These are phyloP conservation scores for Penicillium salamii DNA, from an alignment of 495 filamentous ascomycete species.

Conservation along the genomic window DNA sequence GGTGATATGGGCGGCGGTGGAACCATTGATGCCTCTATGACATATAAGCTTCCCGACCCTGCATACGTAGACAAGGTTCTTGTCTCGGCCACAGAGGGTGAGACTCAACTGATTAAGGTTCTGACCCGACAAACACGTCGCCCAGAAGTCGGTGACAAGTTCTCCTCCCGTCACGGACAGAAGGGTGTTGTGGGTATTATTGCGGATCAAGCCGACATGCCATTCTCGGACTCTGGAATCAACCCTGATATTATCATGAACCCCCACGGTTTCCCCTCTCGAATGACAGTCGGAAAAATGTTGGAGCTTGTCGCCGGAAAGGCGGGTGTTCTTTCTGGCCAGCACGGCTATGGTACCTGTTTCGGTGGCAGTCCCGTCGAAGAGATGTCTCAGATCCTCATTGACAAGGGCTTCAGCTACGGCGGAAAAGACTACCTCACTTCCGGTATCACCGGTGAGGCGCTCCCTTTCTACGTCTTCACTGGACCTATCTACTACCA, in stretches of 20 bases:
- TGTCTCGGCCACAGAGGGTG: constrained; percentile 79
- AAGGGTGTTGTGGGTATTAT: constrained; percentile 98
- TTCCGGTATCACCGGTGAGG: constrained; percentile 90
- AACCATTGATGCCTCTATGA: constrained; percentile 65
- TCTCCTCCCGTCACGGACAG: constrained; percentile 96
- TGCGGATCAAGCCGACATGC: constrained; percentile 93
- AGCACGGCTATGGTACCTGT: constrained; percentile 85
- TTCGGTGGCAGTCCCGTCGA: constrained; percentile 92
- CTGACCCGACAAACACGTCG: constrained; percentile 88
- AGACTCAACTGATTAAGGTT: constrained; percentile 81
- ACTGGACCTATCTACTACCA: constrained; percentile 99
- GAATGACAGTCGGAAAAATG: constrained; percentile 99
- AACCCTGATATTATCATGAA: constrained; percentile 99
- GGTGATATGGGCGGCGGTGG: constrained; percentile 54
- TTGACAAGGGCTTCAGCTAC: constrained; percentile 89
- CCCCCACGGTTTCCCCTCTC: constrained; percentile 97
- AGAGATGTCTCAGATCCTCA: constrained; percentile 79
- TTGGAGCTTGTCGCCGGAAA: constrained; percentile 94
- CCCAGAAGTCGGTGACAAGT: constrained; percentile 95
- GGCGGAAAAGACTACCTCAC: constrained; percentile 96
- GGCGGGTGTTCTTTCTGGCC: constrained; percentile 79
- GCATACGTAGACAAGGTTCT: constrained; percentile 93
- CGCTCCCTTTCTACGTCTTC: constrained; percentile 93
- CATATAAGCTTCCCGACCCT: constrained; percentile 79
- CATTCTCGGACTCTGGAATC: constrained; percentile 88